Conservation (phyloP, 164 flowering plant genomes). For the Sextonia rubra region DNA sequence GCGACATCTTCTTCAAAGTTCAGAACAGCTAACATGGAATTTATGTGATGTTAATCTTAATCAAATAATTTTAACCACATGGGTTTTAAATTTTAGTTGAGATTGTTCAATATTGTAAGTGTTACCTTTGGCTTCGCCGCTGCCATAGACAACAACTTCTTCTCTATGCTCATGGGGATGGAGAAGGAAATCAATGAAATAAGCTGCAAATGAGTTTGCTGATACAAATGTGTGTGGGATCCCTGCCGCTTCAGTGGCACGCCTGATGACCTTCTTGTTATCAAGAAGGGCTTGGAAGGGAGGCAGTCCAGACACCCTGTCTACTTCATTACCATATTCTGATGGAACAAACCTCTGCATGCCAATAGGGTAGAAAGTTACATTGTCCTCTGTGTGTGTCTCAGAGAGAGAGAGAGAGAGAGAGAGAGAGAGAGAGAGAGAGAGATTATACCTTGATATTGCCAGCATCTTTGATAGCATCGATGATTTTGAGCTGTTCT, state of each 20-base stretch:
- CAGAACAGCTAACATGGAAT: slow-evolving; percentile 24
- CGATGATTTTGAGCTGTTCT: slow-evolving; percentile 34
- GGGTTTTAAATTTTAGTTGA: neutral
- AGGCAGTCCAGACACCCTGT: slow-evolving; percentile 20
- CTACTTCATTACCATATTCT: slow-evolving; percentile 40
- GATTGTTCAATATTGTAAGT: neutral
- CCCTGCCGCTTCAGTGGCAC: slow-evolving; percentile 28
- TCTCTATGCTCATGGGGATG: slow-evolving; percentile 23
- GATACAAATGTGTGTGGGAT: slow-evolving; percentile 36
- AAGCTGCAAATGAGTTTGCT: slow-evolving; percentile 27
- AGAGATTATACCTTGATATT: slow-evolving; percentile 37
- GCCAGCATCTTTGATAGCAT: slow-evolving; percentile 39
- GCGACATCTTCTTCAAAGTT: slow-evolving; percentile 40
- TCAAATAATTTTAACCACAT: too few relatives aligned
- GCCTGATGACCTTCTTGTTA: slow-evolving; percentile 27
- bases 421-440: neutral
- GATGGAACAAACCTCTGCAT: slow-evolving; percentile 39
- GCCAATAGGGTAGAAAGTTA: neutral
- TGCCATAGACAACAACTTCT: slow-evolving; percentile 25
- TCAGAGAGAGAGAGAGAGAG: neutral
- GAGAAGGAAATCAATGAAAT: slow-evolving; percentile 34
- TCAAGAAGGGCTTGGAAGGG: slow-evolving; percentile 30
- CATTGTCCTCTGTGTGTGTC: too few relatives aligned
- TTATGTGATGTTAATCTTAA: neutral
- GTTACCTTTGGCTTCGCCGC: slow-evolving; percentile 30